These are phyloP conservation scores for Mortierella claussenii DNA, from an alignment of 192 early-diverging fungal species.

Conservation along the genomic window DNA sequence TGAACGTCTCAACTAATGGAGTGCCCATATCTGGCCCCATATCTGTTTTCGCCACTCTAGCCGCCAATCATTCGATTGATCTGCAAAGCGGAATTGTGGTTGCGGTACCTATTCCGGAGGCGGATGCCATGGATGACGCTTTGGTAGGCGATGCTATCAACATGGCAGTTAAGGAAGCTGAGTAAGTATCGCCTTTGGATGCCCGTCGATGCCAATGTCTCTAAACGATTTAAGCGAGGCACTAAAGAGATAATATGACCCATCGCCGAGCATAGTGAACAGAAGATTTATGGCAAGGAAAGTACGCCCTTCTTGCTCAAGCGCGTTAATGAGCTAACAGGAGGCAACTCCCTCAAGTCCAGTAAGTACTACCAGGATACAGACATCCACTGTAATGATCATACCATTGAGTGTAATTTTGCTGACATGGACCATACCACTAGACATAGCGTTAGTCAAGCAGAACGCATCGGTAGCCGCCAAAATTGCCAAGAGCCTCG, in stretches of 20 bases:
- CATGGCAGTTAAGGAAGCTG: conserved; percentile 76
- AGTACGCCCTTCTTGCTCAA: conserved; percentile 94
- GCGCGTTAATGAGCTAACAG: conserved; percentile 84
- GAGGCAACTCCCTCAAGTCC: conserved; percentile 80
- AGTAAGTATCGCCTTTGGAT: too few relatives aligned
- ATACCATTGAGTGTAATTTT: too few relatives aligned
- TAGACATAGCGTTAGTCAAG: conserved; percentile 90
- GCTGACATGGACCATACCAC: background rate
- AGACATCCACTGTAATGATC: too few relatives aligned
- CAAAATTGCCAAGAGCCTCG: conserved; percentile 74
- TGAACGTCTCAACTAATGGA: too few relatives aligned
- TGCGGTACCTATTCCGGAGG: conserved; percentile 88
- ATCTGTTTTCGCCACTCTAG: conserved; percentile 28
- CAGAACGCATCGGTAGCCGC: conserved; percentile 90
- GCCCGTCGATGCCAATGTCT: too few relatives aligned
- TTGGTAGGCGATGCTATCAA: conserved; percentile 78
- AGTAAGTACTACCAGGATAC: conserved; percentile 61
- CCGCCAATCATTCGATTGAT: conserved; percentile 68
- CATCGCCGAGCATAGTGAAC: conserved; percentile 38
- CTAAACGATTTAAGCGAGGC: too few relatives aligned
- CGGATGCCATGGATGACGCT: conserved; percentile 67
- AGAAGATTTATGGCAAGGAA: conserved; percentile 84
- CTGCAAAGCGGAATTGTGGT: conserved; percentile 86
- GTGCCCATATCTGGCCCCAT: background rate
- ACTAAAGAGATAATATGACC: too few relatives aligned